Evolutionary conservation across 1,139 yeast species (phyloP).

Genomic region (Suhomyces yuchorum): DNA sequence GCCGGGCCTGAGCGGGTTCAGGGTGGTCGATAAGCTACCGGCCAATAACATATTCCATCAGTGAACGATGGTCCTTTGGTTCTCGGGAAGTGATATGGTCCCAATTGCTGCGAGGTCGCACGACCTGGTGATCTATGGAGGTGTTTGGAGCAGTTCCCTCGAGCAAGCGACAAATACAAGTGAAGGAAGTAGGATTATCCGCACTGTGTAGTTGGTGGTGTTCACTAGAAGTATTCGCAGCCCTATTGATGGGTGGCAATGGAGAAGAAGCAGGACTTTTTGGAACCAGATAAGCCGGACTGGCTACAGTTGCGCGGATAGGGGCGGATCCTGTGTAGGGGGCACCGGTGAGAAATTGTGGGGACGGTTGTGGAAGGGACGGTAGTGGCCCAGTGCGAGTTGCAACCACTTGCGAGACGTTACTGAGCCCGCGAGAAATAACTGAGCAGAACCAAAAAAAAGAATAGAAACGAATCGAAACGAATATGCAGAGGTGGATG

Average conservation of each 20-base stretch:
- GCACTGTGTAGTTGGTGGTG: no score
- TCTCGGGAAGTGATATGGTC: not conserved
- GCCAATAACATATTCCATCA: not conserved
- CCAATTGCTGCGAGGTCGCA: conserved; percentile 2
- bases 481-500: no score
- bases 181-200: no score
- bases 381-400: not conserved
- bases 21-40: not conserved
- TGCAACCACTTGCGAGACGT: not conserved
- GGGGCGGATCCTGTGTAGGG: not conserved
- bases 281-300: not conserved
- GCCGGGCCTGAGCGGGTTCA: not conserved
- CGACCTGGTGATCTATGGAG: conserved; percentile 1
- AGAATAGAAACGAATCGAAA: no score
- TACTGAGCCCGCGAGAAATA: no score
- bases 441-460: no score
- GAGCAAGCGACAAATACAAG: no score
- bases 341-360: not conserved
- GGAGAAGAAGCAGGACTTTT: not conserved
- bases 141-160: no score
- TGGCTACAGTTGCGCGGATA: not conserved
- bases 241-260: no score
- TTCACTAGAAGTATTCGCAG: no score
- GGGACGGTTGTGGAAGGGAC: not conserved
- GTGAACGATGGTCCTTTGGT: not conserved